These are phyloP conservation scores for Sarocladium oryzae DNA, from an alignment of 2,329 filamentous ascomycete species.

Conservation along the genomic window DNA sequence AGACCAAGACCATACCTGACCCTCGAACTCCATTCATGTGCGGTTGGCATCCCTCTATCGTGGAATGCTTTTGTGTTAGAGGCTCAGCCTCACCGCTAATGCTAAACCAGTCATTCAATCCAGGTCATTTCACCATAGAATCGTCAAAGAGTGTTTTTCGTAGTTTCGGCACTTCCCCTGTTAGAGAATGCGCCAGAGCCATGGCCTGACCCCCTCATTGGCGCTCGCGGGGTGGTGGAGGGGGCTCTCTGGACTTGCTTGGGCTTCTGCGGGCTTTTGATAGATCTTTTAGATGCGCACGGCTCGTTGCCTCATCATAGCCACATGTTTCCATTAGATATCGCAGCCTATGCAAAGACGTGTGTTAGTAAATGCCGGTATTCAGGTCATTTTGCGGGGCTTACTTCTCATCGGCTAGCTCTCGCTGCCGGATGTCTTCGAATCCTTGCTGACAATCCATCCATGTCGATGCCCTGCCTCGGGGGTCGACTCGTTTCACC, in stretches of 20 bases:
- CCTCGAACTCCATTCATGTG: neutral
- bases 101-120: neutral
- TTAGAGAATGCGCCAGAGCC: neutral
- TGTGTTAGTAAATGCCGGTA: neutral
- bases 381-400: constrained; percentile 24
- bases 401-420: constrained; percentile 72
- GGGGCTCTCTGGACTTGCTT: constrained; percentile 13
- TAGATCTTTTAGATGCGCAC: constrained; percentile 36
- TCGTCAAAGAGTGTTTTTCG: neutral
- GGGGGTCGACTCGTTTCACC: constrained; percentile 72
- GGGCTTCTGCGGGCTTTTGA: constrained; percentile 21
- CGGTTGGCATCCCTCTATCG: neutral
- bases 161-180: neutral
- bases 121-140: neutral
- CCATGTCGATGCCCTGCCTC: constrained; percentile 59
- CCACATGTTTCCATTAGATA: constrained; percentile 47
- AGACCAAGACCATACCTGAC: neutral
- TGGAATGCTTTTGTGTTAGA: neutral
- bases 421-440: constrained; percentile 60
- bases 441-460: constrained; percentile 70
- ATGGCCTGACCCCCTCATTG: neutral
- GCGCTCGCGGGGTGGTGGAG: neutral
- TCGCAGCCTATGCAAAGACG: constrained; percentile 33
- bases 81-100: neutral
- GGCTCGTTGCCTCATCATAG: constrained; percentile 46